phyloP scores from a whole-genome alignment of 192 early-diverging fungal species.

The Coemansia sp. region DNA sequence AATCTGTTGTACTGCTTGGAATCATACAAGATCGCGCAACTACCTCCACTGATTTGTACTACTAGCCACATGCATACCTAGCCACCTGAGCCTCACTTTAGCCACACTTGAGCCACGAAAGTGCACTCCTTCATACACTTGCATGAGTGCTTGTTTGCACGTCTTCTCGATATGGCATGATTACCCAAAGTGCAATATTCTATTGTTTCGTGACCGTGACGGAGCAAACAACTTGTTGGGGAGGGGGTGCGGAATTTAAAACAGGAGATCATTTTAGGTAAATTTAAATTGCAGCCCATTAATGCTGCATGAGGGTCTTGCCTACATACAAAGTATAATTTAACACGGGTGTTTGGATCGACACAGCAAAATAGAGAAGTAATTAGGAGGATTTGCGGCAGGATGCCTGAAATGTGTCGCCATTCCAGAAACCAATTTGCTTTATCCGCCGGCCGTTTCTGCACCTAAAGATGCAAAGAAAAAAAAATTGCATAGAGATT shows the following conservation, averaged over 20 bases:
- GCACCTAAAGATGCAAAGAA: background rate
- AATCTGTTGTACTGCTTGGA: background rate
- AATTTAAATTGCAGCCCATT: constrained; percentile 1
- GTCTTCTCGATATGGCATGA: background rate
- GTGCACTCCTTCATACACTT: background rate
- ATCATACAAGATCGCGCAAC: background rate
- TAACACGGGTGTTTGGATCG: background rate
- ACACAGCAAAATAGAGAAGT: background rate
- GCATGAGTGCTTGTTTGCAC: background rate
- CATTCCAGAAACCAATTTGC: background rate
- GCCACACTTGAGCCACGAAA: background rate
- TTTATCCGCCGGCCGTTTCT: background rate
- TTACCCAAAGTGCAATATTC: background rate
- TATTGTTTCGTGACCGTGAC: background rate
- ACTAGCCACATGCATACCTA: background rate
- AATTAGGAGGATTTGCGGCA: constrained; percentile 2
- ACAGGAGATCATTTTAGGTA: background rate
- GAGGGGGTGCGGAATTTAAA: background rate
- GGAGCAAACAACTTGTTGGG: too few relatives aligned
- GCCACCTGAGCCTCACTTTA: background rate
- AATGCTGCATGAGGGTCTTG: constrained; percentile 12
- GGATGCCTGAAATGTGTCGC: too few relatives aligned
- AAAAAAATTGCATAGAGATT: background rate
- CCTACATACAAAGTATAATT: background rate
- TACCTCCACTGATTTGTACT: background rate